Evolutionary conservation across 345 rosid species (phyloP), one percentile per base, ranked within the genome.

Genomic region (Salix udensis): DNA sequence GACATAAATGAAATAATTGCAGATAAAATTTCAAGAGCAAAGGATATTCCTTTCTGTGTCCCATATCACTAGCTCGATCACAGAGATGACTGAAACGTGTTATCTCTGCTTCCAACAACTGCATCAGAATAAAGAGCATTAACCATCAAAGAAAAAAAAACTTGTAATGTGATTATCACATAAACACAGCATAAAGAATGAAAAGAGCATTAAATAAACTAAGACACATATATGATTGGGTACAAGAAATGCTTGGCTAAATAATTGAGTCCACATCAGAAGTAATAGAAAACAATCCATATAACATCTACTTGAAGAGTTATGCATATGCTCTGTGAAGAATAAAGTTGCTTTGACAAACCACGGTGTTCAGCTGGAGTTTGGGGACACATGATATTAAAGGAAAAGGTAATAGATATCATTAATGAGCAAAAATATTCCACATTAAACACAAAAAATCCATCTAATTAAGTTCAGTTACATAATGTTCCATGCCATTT

Each of bases 31-130:
- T 26, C 26, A 65, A 72, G 52, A 30, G 82, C 15, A 80, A 93
- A 96, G 99, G 99, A 96, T 96, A 96, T 94, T 94, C 96, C 84
- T 96, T 96, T 79, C 96, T 88, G 37, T 82, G 92, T 34, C 99
- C 99, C 87, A 85, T 78, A 67, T 96, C 99, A 86, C 99, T 96
- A 26, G 98, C 99, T 82, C 99, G 98, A 89, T 96, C 99, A 76
- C 99, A 93, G 69, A 96, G 94, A 88, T 96, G 99, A 84, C 90
- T 87, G 74, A 89, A 82, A 60, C 98, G 95, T 68, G 91, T 76
- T 76, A 89, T 88, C 91, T 96, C 99, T 48, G 97, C 75, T 65
- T 96, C 97, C 87, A 96, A 78, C 86, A 86, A 83, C 99, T 96
- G 92, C 89, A 92, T 70, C 52, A 61, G 53, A 75, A 66, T 9